These are phyloP conservation scores for Oryza glaberrima DNA, from an alignment of 176 grass and related monocot genomes.

Conservation along the genomic window DNA sequence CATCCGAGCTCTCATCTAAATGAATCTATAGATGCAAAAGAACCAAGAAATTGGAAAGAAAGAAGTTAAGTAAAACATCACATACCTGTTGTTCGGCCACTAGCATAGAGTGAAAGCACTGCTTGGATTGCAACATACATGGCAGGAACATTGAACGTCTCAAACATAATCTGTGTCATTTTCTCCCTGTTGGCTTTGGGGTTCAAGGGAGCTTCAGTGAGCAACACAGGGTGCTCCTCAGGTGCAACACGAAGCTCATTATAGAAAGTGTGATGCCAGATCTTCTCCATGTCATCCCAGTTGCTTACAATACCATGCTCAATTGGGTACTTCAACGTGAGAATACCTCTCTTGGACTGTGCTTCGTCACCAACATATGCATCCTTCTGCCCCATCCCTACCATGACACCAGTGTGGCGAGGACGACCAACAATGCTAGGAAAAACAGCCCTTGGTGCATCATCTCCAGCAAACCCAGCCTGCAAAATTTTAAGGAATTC, in stretches of 20 bases:
- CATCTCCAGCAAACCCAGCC: conserved; percentile 51
- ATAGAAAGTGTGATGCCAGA: conserved; percentile 48
- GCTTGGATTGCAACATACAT: conserved; percentile 51
- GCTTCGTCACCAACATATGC: conserved; percentile 48
- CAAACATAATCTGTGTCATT: conserved; percentile 52
- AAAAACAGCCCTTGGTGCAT: conserved; percentile 50
- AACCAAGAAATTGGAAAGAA: neutral
- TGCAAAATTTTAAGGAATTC: conserved; percentile 15
- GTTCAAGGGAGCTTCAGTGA: conserved; percentile 47
- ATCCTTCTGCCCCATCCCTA: conserved; percentile 50
- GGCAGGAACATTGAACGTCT: conserved; percentile 47
- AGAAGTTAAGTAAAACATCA: neutral
- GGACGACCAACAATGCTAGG: conserved; percentile 49
- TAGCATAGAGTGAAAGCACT: conserved; percentile 44
- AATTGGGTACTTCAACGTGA: no score
- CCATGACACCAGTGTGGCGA: conserved; percentile 50
- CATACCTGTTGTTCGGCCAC: conserved; percentile 44
- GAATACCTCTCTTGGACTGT: conserved; percentile 52
- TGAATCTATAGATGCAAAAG: neutral
- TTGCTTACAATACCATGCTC: conserved; percentile 31
- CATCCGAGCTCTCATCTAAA: neutral
- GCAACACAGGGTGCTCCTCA: conserved; percentile 50
- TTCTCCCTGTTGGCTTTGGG: conserved; percentile 51
- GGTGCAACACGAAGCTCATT: conserved; percentile 50
- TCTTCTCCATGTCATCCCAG: conserved; percentile 52